Base-by-base conservation (phyloP, 2,329 filamentous ascomycete species). In the Stagonosporopsis vannaccii region DNA sequence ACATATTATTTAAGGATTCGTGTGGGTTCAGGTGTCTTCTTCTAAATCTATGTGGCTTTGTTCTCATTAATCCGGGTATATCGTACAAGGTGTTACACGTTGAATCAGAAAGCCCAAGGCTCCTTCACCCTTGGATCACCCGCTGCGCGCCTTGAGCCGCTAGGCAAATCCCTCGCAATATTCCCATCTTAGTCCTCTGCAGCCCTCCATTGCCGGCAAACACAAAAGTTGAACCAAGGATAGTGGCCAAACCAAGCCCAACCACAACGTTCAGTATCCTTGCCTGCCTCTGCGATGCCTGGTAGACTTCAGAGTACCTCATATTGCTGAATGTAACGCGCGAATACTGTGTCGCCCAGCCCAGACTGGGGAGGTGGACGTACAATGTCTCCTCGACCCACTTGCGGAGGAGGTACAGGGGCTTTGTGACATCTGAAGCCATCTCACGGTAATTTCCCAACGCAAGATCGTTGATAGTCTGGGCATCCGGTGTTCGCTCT, bases 291-390 rank as follows among this genome's bases (percentile, higher is more conserved):
- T 89, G 84, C 53, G 89, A 91, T 62, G 84, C 85, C 35, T 79
- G 80, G 30, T 92, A 84, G 3, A 98, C 90, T 58, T 96, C 89
- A 0, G 90, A 91, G 75, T 99, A 99, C 19, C 90, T 81, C 78
- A 96, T 90, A 69, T 97, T 97, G 56, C 91, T 91, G 74, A 99
- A 99, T 65, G 92, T 97, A 8, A 99, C 89, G 19, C 94, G 85
- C 0, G 90, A 87, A 73, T 99, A 99, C 78, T 97, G 92, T 2
- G 95, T 99, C 71, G 89, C 87, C 88, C 94, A 97, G 0, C 94
- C 95, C 12, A 93, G 77, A 23, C 83, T 79, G 0, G 95, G 95
- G 2, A 96, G 70, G 66, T 90, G 88, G 13, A 90, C 84, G 48
- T 89, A 91, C 48, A 98, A 79, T 30, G 84, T 85, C 79, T 99